Evolutionary conservation across 257 asterid species (phyloP), one percentile per base, ranked within the genome.

Genomic region (Ajuga chamaepitys): DNA sequence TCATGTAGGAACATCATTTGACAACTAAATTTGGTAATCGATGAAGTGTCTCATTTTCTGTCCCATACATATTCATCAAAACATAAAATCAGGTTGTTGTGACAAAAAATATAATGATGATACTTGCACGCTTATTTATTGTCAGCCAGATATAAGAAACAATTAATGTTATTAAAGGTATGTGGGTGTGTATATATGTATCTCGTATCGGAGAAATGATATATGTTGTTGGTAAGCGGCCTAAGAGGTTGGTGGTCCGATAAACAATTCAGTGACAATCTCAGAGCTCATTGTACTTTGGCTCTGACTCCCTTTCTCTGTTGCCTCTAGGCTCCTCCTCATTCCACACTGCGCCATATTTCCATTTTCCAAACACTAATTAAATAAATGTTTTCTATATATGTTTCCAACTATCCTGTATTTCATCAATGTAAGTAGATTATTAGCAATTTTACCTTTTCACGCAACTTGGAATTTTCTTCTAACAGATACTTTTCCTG

Each of bases 261-360:
- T 81, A 67, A 75, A 78, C 44, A 81, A 57, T 28, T 78, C 83
- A 12, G 86, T 81, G 32, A 68, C 86, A 32, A 77, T 81, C 42
- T 81, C 78, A 4, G 82, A 74, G 61, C 57, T 68, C 22, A 28
- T 9, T 26, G 71, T 58, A 18, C 58, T 68, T 60, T 45, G 73
- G 45, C 64, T 74, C 37, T 28, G 12, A 24, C 52, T 61, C 54
- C 69, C 76, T 26, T 67, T 60, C 20, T 62, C 72, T 32, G 30
- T 28, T 17, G 44, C 63, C 30, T 58, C 5, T 18, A n/a, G n/a
- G n/a, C 32, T 68, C 9, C 12, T 16, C 57, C 35, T 58, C 56
- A 28, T 16, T 58, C 37, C 28, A 28, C 13, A 11, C 30, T 37
- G 74, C 73, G 58, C 26, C 59, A 58, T 18, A 9, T 2, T 25